Evolutionary conservation across 2,329 filamentous ascomycete genomes (phyloP).

Genomic region (Talaromyces pinophilus): DNA sequence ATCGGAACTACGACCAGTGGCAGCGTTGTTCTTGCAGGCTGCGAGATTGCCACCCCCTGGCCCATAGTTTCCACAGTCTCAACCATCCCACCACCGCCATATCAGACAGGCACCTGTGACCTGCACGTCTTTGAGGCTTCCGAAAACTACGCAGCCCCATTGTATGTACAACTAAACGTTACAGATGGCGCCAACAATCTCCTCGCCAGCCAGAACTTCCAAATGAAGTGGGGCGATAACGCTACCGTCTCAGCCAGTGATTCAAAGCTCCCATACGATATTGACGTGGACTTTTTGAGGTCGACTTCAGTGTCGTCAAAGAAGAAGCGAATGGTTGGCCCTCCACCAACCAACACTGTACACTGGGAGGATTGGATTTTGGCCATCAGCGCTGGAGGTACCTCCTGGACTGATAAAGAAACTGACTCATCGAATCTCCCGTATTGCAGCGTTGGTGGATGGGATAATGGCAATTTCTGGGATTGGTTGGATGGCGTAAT

Average conservation of each 20-base stretch:
- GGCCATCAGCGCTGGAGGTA: neutral
- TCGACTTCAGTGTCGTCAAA: neutral
- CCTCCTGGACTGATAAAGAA: constrained; percentile 9
- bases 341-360: neutral
- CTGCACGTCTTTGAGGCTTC: constrained; percentile 10
- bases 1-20: constrained; percentile 9
- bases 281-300: constrained; percentile 5
- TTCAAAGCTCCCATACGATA: constrained; percentile 15
- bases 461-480: constrained; percentile 16
- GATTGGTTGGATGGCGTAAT: constrained; percentile 11
- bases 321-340: neutral
- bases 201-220: neutral
- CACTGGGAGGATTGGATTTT: constrained; percentile 14
- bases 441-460: constrained; percentile 15
- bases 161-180: constrained; percentile 13
- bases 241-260: neutral
- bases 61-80: constrained; percentile 7
- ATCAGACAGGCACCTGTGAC: constrained; percentile 14
- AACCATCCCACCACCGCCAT: constrained; percentile 16
- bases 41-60: constrained; percentile 4
- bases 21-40: constrained; percentile 8
- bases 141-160: neutral
- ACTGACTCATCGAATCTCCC: constrained; percentile 11
- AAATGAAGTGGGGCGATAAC: constrained; percentile 9
- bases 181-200: constrained; percentile 7